Conservation (phyloP, 202 grass and related monocot species). For the Miscanthus sacchariflorus region DNA sequence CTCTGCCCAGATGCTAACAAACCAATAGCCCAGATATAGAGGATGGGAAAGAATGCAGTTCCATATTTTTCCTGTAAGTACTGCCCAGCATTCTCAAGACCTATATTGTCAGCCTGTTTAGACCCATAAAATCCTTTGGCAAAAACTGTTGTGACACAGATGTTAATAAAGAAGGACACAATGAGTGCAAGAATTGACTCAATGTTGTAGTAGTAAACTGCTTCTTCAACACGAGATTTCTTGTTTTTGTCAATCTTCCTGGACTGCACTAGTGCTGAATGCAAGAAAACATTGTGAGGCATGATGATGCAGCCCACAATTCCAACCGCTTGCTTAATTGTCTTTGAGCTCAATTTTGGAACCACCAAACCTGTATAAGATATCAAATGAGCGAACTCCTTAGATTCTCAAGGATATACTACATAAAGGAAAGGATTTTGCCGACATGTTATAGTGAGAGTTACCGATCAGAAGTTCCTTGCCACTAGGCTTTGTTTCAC, state of each 20-base stretch:
- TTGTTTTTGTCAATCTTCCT: slow-evolving; percentile 87
- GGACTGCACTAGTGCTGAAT: slow-evolving; percentile 95
- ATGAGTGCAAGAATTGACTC: slow-evolving; percentile 82
- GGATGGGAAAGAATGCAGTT: slow-evolving; percentile 69
- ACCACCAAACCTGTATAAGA: slow-evolving; percentile 70
- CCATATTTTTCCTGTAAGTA: slow-evolving; percentile 95
- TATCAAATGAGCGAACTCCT: slow-evolving; percentile 31
- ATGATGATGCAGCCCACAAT: slow-evolving; percentile 95
- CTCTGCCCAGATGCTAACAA: slow-evolving; percentile 95
- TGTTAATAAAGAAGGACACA: slow-evolving; percentile 91
- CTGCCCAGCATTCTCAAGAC: slow-evolving; percentile 94
- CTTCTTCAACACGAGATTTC: slow-evolving; percentile 81
- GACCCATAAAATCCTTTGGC: slow-evolving; percentile 94
- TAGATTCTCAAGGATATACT: slow-evolving; percentile 26
- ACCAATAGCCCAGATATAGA: slow-evolving; percentile 95
- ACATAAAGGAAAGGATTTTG: slow-evolving; percentile 33
- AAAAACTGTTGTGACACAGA: slow-evolving; percentile 89
- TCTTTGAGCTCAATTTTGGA: slow-evolving; percentile 81
- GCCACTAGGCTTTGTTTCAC: slow-evolving; percentile 83
- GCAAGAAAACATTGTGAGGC: slow-evolving; percentile 97
- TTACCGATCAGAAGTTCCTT: slow-evolving; percentile 96
- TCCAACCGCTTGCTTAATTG: slow-evolving; percentile 88
- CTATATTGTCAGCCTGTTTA: slow-evolving; percentile 67
- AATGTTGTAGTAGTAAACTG: slow-evolving; percentile 91
- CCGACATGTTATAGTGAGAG: not conserved